Base-by-base conservation (phyloP, 768 basidiomycete genomes). In the Hypholoma sublateritium region DNA sequence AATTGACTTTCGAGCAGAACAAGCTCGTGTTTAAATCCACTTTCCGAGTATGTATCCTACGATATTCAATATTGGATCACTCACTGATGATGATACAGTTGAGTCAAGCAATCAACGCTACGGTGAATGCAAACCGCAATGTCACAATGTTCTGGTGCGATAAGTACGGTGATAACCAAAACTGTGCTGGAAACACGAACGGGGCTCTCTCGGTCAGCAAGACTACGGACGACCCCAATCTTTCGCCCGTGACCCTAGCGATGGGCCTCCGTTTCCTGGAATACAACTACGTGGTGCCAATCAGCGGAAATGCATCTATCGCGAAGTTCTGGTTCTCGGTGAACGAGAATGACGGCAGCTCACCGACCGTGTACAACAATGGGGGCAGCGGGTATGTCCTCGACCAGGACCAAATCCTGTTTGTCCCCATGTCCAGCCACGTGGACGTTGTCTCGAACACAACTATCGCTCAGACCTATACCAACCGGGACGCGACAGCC, bases 241-340 rank as follows among this genome's bases (percentile, higher is more conserved):
- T 74, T 52, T 76, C 77, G 25, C 74, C 76, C 13, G 63, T 78
- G 14, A 69, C 77, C 13, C 57, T 66, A 25, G 63, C 60, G 9
- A 66, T 73, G 50, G 75, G 74, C 4, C 69, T 67, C 49, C 71
- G 57, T 55, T 75, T 77, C 49, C 67, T 73, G 36, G 72, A 74
- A 60, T 81, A 79, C 66, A 66, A 75, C 53, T 80, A 78, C 58
- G 63, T 76, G n/a, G 76, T 76, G 5, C 74, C 74, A 2, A 70
- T 80, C 55, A 64, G 75, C 61, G 58, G 72, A 6, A 56, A 70
- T 5, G 66, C 65, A 8, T 80, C 79, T n/a, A 71, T 82, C 51
- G 72, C 77, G 32, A 76, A 74, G 34, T 80, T 80, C 64, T 80
- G 78, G 78, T 82, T 82, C 63, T 67, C 72, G 24, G 75, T 80